Conservation (phyloP, 2,329 filamentous ascomycete species). For the Thielaviopsis euricoi region DNA sequence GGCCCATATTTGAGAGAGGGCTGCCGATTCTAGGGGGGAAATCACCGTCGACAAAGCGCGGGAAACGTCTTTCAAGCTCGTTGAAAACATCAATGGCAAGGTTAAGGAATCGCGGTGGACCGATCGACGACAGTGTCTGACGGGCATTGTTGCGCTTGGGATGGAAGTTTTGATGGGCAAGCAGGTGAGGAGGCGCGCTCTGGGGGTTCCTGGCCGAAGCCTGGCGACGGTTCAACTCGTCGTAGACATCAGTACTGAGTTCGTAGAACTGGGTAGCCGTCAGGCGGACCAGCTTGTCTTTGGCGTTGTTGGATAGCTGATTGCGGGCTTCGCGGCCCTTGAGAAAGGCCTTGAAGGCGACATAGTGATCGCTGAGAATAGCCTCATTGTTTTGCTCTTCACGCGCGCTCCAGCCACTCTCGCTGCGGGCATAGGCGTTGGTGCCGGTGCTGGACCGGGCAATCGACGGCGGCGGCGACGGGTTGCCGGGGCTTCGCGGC, state of each 20-base stretch:
- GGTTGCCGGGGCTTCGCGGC: conserved; percentile 40
- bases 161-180: conserved; percentile 81
- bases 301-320: conserved; percentile 68
- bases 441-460: conserved; percentile 72
- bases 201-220: conserved; percentile 41
- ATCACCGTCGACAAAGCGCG: conserved; percentile 56
- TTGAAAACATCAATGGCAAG: conserved; percentile 92
- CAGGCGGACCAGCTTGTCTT: conserved; percentile 82
- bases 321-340: conserved; percentile 53
- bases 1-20: conserved; percentile 46
- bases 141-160: conserved; percentile 96
- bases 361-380: conserved; percentile 64
- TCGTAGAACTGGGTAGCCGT: conserved; percentile 92
- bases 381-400: conserved; percentile 41
- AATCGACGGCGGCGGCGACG: conserved; percentile 80
- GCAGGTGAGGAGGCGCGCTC: conserved; percentile 52
- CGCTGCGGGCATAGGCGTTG: conserved; percentile 49
- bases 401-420: conserved; percentile 43
- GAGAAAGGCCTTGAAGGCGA: conserved; percentile 63
- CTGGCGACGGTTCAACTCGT: conserved; percentile 81
- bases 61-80: conserved; percentile 81
- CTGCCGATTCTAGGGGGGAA: conserved; percentile 52
- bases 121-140: conserved; percentile 81
- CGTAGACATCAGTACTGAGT: conserved; percentile 91
- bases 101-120: conserved; percentile 73